Conservation (phyloP, 2,329 filamentous ascomycete genomes). For the Colletotrichum sublineola region DNA sequence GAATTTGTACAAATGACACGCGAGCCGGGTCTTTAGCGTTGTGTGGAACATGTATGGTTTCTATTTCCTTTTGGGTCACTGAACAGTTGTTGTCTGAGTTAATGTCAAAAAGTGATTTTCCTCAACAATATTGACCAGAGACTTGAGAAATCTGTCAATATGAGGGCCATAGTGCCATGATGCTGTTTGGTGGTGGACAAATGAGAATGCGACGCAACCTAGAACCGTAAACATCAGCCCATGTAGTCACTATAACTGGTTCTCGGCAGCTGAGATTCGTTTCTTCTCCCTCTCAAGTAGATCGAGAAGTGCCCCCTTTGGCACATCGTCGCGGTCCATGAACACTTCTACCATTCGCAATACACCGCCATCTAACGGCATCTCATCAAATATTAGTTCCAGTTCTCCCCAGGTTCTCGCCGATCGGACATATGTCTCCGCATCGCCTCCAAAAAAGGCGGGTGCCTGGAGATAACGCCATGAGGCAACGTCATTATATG, state of each 20-base stretch:
- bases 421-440: constrained; percentile 48
- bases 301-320: neutral
- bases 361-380: constrained; percentile 43
- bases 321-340: constrained; percentile 43
- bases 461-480: constrained; percentile 66
- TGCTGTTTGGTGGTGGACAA: neutral
- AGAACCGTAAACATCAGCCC: neutral
- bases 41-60: neutral
- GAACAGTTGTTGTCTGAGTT: neutral
- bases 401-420: constrained; percentile 62
- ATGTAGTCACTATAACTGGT: neutral
- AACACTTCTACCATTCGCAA: constrained; percentile 52
- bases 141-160: neutral
- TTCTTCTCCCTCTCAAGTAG: constrained; percentile 2
- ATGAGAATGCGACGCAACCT: neutral
- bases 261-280: neutral
- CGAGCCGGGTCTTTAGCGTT: neutral
- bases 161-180: too few relatives aligned
- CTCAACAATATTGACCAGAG: neutral
- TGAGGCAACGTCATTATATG: constrained; percentile 67
- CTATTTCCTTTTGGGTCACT: neutral
- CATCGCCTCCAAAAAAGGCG: constrained; percentile 60
- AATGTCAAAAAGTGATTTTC: neutral
- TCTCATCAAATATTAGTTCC: constrained; percentile 50
- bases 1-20: neutral